Base-by-base conservation (phyloP, 345 rosid genomes). In the Melaleuca alternifolia region DNA sequence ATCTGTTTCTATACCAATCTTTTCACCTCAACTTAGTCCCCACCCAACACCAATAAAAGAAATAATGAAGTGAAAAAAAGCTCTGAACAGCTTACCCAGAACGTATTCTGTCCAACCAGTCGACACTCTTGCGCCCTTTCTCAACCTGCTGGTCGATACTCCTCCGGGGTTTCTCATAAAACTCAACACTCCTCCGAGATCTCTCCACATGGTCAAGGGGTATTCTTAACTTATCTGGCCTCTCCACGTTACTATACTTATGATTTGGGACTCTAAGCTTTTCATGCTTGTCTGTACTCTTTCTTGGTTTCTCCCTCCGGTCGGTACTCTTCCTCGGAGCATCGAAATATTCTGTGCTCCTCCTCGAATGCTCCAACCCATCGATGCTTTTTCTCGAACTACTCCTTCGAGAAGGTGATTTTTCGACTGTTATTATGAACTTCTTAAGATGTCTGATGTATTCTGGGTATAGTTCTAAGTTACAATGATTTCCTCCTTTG, bases 121-220 rank as follows among this genome's bases (percentile, higher is more conserved):
- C 98, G 3, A 96, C 97, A 26, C 99, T 96, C 91, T 93, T 97
- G 84, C 98, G 92, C 46, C 92, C 97, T 88, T 91, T 93, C 84
- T 96, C 97, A 8, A 94, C 28, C 92, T 92, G 96, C 46, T 89
- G 89, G 44, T 94, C 96, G 6, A 89, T 88, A 89, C 91, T 89
- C 89, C 84, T 92, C 91, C 95, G 93, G 13, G 98, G 91, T 86
- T 93, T 97, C 86, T 95, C 99, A 81, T 91, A 92, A 90, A 90
- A 96, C 82, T 96, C 99, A 76, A 96, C 95, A n/a, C 99, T 97
- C 88, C 99, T 94, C 88, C 99, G 88, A 6, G 99, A 94, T 88
- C 95, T 93, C 91, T 96, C 99, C 94, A 94, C 90, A 59, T 93
- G 96, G 54, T 96, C 98, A 77, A 91, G 93, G 6, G 98, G 85